Conservation (phyloP, 1,284 basidiomycete species). For the Cutaneotrichosporon sp. region DNA sequence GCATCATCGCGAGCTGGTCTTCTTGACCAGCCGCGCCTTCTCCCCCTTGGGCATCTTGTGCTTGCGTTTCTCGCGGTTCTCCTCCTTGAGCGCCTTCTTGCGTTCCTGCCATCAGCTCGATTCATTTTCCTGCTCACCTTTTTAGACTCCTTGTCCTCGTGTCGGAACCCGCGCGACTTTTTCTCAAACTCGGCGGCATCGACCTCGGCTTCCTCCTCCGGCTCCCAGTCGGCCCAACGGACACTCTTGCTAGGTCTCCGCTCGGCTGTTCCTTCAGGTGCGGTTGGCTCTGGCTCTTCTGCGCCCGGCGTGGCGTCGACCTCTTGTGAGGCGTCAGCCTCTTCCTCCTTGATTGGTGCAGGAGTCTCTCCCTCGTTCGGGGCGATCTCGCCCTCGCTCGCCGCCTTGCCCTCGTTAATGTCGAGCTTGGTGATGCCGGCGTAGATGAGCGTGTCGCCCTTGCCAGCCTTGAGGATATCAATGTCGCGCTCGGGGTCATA, state of each 20-base stretch:
- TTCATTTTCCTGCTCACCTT: conserved; percentile 61
- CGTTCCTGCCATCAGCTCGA: conserved; percentile 63
- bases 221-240: conserved; percentile 36
- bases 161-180: conserved; percentile 74
- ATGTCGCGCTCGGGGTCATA: conserved; percentile 90
- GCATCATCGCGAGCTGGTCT: conserved; percentile 28
- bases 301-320: conserved; percentile 5
- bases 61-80: conserved; percentile 81
- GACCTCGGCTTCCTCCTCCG: conserved; percentile 49
- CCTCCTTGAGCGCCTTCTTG: conserved; percentile 82
- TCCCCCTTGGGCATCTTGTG: conserved; percentile 91
- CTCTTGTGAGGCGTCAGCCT: conserved; percentile 11
- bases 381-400: conserved; percentile 13
- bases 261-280: not conserved
- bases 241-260: conserved; percentile 21
- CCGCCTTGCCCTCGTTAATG: conserved; percentile 30
- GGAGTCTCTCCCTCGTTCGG: too few species aligned
- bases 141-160: conserved; percentile 88
- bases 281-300: conserved; percentile 25
- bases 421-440: conserved; percentile 77
- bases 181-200: conserved; percentile 57
- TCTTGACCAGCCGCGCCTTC: conserved; percentile 80
- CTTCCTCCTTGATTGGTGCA: not conserved
- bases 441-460: conserved; percentile 75
- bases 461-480: conserved; percentile 67